Conservation (phyloP, 2,329 filamentous ascomycete genomes). For the Penicillium sumatraense region DNA sequence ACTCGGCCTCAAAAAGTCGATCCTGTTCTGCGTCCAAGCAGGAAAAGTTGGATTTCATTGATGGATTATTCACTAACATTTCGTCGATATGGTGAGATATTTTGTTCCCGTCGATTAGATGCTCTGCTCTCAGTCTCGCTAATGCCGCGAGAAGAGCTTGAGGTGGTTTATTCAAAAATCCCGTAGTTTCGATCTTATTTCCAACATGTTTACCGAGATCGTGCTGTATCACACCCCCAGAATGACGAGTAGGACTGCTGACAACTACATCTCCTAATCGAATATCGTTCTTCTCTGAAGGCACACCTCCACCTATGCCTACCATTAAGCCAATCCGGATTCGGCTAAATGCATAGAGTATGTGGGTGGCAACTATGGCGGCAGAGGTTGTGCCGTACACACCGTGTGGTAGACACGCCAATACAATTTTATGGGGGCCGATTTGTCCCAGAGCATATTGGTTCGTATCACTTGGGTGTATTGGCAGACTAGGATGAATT, state of each 20-base stretch:
- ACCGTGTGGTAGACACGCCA: slow-evolving; percentile 4
- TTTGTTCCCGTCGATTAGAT: neutral
- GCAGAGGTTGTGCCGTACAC: neutral
- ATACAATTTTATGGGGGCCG: slow-evolving; percentile 2
- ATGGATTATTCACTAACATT: neutral
- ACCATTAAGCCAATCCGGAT: slow-evolving; percentile 9
- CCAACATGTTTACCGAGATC: slow-evolving; percentile 1
- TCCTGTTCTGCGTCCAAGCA: neutral
- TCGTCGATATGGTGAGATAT: neutral
- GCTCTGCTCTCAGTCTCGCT: neutral
- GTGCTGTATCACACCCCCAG: slow-evolving; percentile 4
- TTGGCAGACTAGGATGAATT: neutral
- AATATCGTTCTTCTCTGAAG: neutral
- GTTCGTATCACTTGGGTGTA: neutral
- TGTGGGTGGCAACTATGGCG: neutral
- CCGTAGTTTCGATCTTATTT: neutral
- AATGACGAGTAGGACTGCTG: slow-evolving; percentile 1
- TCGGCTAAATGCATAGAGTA: neutral
- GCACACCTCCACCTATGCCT: slow-evolving; percentile 7
- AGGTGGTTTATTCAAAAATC: slow-evolving; percentile 7
- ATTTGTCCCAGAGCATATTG: neutral
- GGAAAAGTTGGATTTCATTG: neutral
- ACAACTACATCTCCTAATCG: slow-evolving; percentile 8
- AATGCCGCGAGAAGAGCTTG: neutral
- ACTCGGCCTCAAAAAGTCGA: neutral